These are phyloP conservation scores for Talaromyces albobiverticillius DNA, from an alignment of 2,329 filamentous ascomycete genomes.

Conservation along the genomic window DNA sequence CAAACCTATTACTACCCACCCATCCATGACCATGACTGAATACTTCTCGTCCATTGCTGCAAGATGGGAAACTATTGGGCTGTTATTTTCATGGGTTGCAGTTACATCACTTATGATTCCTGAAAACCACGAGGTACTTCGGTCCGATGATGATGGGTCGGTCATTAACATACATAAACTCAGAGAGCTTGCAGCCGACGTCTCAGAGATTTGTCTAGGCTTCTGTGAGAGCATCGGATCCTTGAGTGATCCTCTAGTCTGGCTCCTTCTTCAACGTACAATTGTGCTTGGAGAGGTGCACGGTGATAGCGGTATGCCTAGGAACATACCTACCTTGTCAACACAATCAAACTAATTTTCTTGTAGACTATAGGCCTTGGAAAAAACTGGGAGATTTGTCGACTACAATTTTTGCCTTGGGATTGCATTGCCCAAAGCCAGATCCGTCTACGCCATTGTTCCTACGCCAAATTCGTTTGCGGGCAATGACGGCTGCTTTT, in stretches of 20 bases:
- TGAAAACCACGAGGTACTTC: slow-evolving; percentile 13
- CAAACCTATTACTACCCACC: slow-evolving; percentile 9
- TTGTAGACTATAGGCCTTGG: slow-evolving; percentile 43
- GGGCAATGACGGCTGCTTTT: slow-evolving; percentile 39
- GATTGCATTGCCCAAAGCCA: slow-evolving; percentile 38
- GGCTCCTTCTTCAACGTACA: slow-evolving; percentile 17
- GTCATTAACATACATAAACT: slow-evolving; percentile 16
- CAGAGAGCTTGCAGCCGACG: slow-evolving; percentile 13
- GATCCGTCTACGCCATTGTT: slow-evolving; percentile 29
- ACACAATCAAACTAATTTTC: background rate
- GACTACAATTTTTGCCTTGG: slow-evolving; percentile 42
- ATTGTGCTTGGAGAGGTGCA: slow-evolving; percentile 15
- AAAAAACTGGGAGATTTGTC: slow-evolving; percentile 43
- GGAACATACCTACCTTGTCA: background rate
- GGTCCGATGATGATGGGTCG: slow-evolving; percentile 9
- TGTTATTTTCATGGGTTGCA: slow-evolving; percentile 18
- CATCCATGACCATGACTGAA: slow-evolving; percentile 16
- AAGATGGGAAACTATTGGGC: slow-evolving; percentile 20
- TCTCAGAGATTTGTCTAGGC: slow-evolving; percentile 19
- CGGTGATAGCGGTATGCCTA: slow-evolving; percentile 18
- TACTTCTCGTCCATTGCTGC: slow-evolving; percentile 15
- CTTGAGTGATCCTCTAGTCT: slow-evolving; percentile 19
- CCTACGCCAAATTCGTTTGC: slow-evolving; percentile 33
- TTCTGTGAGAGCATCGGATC: slow-evolving; percentile 18
- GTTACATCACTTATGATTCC: slow-evolving; percentile 17